Conservation (phyloP, 2,329 filamentous ascomycete genomes). For the Alternaria brassicicola region DNA sequence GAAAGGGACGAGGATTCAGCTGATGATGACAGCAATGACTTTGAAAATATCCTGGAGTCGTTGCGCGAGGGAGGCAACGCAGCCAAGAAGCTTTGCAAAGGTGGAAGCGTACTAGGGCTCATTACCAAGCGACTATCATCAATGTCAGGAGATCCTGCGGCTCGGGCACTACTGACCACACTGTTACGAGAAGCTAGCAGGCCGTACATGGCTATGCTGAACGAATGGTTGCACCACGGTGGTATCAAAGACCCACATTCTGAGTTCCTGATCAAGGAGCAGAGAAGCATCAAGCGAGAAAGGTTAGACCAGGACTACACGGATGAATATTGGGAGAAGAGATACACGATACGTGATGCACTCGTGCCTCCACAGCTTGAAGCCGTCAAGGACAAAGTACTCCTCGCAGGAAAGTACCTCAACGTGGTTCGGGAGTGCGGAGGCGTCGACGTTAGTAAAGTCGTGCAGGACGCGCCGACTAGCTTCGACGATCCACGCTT, state of each 20-base stretch:
- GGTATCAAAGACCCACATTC: conserved; percentile 92
- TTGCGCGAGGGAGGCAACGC: conserved; percentile 85
- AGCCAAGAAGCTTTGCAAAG: conserved; percentile 92
- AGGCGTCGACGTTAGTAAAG: conserved; percentile 90
- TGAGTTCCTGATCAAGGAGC: conserved; percentile 94
- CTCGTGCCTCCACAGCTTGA: conserved; percentile 92
- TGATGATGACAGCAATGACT: conserved; percentile 78
- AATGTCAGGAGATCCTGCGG: conserved; percentile 92
- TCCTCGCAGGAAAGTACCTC: conserved; percentile 94
- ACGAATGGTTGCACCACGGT: conserved; percentile 97
- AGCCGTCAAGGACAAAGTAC: conserved; percentile 88
- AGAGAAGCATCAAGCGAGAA: conserved; percentile 92
- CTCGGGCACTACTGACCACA: conserved; percentile 78
- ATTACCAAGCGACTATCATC: conserved; percentile 83
- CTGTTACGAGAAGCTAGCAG: conserved; percentile 85
- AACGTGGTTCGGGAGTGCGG: conserved; percentile 98
- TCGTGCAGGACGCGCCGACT: conserved; percentile 83
- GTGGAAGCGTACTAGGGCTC: conserved; percentile 89
- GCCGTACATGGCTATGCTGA: conserved; percentile 97
- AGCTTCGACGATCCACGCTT: conserved; percentile 93
- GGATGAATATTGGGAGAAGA: conserved; percentile 98
- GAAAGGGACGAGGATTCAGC: conserved; percentile 68
- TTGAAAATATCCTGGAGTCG: conserved; percentile 91
- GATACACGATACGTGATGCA: conserved; percentile 91
- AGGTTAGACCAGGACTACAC: conserved; percentile 94